Conservation (phyloP, 768 basidiomycete genomes). For the Serendipita vermifera region DNA sequence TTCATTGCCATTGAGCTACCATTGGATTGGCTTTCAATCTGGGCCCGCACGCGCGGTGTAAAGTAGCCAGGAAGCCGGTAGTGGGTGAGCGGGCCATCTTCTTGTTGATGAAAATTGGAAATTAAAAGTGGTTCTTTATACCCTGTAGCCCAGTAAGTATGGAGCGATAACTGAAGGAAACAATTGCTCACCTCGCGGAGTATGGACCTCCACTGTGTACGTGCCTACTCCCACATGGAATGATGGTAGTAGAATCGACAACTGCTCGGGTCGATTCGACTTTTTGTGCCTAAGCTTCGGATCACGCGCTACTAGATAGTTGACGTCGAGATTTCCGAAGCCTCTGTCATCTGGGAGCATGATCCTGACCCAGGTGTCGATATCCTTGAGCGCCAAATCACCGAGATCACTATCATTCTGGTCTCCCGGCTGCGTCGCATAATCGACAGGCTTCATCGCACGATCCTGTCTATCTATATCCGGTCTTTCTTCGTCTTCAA, state of each 20-base stretch:
- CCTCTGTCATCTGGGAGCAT: background rate
- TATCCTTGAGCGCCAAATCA: background rate
- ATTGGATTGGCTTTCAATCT: background rate
- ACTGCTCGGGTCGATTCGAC: background rate
- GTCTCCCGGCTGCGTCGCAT: background rate
- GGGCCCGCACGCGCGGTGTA: background rate
- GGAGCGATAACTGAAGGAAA: background rate
- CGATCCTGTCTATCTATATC: background rate
- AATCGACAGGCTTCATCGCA: background rate
- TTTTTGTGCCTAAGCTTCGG: background rate
- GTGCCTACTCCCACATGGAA: slow-evolving; percentile 1
- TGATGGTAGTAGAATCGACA: background rate
- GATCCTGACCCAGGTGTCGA: slow-evolving; percentile 3
- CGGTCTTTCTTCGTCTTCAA: background rate
- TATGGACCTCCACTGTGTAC: background rate
- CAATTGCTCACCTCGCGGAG: background rate
- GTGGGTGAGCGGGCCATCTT: background rate
- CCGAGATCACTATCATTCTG: background rate
- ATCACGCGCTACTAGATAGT: slow-evolving; percentile 2
- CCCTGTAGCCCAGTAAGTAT: background rate
- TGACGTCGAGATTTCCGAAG: background rate
- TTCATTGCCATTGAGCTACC: background rate
- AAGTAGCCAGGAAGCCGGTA: slow-evolving; percentile 6
- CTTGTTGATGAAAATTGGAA: background rate
- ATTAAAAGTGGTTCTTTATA: slow-evolving; percentile 3